phyloP scores from a whole-genome alignment of 2,329 filamentous ascomycete genomes.

The Alternaria burnsii region DNA sequence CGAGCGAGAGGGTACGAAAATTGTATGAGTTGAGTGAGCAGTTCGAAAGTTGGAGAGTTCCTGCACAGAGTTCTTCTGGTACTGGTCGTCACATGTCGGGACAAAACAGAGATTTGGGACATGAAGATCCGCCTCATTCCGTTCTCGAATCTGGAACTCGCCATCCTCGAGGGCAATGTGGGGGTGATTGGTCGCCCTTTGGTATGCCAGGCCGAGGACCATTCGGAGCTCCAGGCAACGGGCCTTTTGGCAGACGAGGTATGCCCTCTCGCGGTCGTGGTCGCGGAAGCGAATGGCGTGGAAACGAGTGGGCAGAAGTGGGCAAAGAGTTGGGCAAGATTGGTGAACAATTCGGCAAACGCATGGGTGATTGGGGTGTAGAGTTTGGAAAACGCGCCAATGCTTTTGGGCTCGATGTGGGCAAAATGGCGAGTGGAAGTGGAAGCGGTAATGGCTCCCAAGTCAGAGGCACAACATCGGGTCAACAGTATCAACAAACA shows the following conservation, averaged over 20 bases:
- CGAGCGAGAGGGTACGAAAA: conserved; percentile 21
- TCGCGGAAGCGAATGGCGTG: conserved; percentile 3
- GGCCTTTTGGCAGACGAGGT: conserved; percentile 18
- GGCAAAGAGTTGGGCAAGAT: conserved; percentile 23
- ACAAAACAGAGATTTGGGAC: background rate
- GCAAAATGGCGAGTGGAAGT: conserved; percentile 14
- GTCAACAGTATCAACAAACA: background rate
- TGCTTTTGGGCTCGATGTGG: conserved; percentile 31
- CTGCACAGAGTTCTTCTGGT: background rate
- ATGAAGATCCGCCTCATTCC: conserved; percentile 38
- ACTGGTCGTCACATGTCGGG: background rate
- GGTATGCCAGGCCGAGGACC: conserved; percentile 16
- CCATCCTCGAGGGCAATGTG: background rate
- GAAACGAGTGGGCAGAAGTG: conserved; percentile 18
- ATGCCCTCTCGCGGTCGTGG: conserved; percentile 1
- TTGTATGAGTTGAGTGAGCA: conserved; percentile 30
- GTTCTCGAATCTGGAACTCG: conserved; percentile 1
- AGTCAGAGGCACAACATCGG: background rate
- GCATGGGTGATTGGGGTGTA: conserved; percentile 40
- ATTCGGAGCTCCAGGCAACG: conserved; percentile 17
- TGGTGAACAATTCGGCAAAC: conserved; percentile 47
- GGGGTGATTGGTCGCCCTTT: conserved; percentile 28
- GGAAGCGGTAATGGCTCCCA: conserved; percentile 9
- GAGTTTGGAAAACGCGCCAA: conserved; percentile 40
- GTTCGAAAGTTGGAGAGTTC: conserved; percentile 1